Base-by-base conservation (phyloP, 805 yeast species). In the Lachancea mirantina region DNA sequence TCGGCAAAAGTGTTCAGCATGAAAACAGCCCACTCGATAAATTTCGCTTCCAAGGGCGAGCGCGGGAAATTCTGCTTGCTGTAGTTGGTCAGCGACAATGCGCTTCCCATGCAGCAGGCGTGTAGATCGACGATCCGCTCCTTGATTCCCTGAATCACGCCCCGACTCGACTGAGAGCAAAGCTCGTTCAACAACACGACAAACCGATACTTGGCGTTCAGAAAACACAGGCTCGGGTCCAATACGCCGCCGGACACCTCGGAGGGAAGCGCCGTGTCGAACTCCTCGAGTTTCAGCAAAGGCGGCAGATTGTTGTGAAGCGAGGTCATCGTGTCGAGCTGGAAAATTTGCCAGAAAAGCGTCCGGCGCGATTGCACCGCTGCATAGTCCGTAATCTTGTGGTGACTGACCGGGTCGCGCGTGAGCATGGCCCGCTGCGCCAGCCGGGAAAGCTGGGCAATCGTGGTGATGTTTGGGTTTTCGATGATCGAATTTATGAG, bases 291-390 rank as follows among this genome's bases (percentile, higher is more conserved):
- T 36, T 60, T 57, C 38, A 77, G 70, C 20, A 71, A 62, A 1
- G 81, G 82, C 0, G 74, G 67, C 19, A 72, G 50, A 47, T 74
- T 66, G 30, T 70, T 70, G 40, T 74, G 73, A 37, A 73, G 67
- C 23, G 78, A 67, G 6, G 76, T 70, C 38, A 72, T 61, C 3
- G 72, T 66, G 49, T 76, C 84, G 39, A 76, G 52, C 17, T 73
- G 72, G 40, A 74, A 74, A 6, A 76, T 70, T 23, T 74, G 76
- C 81, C 81, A 76, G 81, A 82, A 76, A n/a, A 76, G 49, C 33
- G 74, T 48, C 47, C 82, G 61, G 50, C 78, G 61, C 29, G 67
- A 60, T 39, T 72, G 75, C 5, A 76, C 65, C 14, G 66, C 59
- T 32, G 64, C 65, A 48, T 63, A 57, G 40, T 73, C 71, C 2